Base-by-base conservation (phyloP, 768 basidiomycete species). In the Psilocybe cubensis region DNA sequence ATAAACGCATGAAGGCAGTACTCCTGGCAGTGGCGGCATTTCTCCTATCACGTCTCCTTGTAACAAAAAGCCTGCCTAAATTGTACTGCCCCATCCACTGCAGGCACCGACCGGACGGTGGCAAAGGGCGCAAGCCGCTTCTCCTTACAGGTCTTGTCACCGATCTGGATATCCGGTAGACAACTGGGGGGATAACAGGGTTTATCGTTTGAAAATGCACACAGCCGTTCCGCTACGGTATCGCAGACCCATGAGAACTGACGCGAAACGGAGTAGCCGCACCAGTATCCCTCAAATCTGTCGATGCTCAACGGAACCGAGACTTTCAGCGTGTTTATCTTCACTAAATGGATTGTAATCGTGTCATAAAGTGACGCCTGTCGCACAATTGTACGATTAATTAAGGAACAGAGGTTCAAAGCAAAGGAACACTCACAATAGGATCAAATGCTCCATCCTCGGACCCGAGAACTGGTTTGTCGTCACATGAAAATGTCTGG, bases 191-290 rank as follows among this genome's bases (percentile, higher is more conserved):
- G n/a, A 12, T 4, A n/a, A 29, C 12, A 14, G 17, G 27, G 14
- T 6, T 27, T 17, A 29, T 28, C 7, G 12, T 10, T 18, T n/a
- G 46, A 29, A 17, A 14, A 48, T 18, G 12, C 28, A 28, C 46
- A 48, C 46, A 48, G 27, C 23, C 14, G 27, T 18, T 48, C 27
- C 31, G 46, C 28, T 3, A 48, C 28, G 8, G 28, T 27, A n/a
- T 48, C 46, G 27, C 46, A 48, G 6, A 48, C 46, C 46, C 46
- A 48, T 4, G 46, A 48, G 28, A 48, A 48, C 25, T 48, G 46
- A 14, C 31, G 46, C 8, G 46, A 48, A n/a, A 48, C 46, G 27
- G 46, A 48, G 23, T 48, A 48, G 5, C 46, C 46, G 18, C 46
- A 48, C 46, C 46, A 48, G 21, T 48, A 48, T 31, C 46, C 46